Percentiles rank a stretch among this genome's conserved stretches.
phyloP scores from a whole-genome alignment of 2,329 filamentous ascomycete genomes.

The Nannizziopsis barbatae region DNA sequence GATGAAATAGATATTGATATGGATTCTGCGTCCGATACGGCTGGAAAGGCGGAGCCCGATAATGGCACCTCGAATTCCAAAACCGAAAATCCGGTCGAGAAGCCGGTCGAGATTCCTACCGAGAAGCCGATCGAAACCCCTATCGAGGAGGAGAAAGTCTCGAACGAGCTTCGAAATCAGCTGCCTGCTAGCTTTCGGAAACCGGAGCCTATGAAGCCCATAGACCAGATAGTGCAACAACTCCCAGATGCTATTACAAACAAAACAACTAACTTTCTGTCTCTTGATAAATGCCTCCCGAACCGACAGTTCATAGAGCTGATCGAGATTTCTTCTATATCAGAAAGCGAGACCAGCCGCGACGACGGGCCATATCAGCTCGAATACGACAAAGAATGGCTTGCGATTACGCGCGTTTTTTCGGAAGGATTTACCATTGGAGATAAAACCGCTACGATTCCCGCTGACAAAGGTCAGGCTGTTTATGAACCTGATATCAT shows the following conservation, averaged over 20 bases:
- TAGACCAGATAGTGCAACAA: constrained; percentile 45
- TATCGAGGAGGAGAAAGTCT: constrained; percentile 32
- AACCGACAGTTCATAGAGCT: constrained; percentile 62
- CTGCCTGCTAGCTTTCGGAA: constrained; percentile 63
- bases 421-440: constrained; percentile 55
- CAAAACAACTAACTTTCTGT: constrained; percentile 68
- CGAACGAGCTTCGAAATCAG: constrained; percentile 57
- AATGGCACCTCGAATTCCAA: too few species aligned
- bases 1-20: constrained; percentile 36
- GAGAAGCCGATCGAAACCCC: too few species aligned
- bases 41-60: not conserved
- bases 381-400: constrained; percentile 86
- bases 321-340: constrained; percentile 48
- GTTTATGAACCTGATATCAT: constrained; percentile 59
- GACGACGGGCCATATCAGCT: constrained; percentile 46
- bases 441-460: constrained; percentile 42
- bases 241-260: constrained; percentile 66
- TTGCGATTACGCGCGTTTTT: constrained; percentile 81
- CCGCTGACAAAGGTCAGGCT: constrained; percentile 55
- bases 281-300: constrained; percentile 81
- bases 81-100: too few species aligned
- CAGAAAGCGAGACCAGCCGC: constrained; percentile 19
- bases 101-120: too few species aligned
- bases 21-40: constrained; percentile 14
- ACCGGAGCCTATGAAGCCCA: constrained; percentile 31